Percentiles rank a stretch among this genome's conserved stretches.
These are phyloP conservation scores for Carex pumila DNA, from an alignment of 176 grass and related monocot genomes.

Conservation along the genomic window DNA sequence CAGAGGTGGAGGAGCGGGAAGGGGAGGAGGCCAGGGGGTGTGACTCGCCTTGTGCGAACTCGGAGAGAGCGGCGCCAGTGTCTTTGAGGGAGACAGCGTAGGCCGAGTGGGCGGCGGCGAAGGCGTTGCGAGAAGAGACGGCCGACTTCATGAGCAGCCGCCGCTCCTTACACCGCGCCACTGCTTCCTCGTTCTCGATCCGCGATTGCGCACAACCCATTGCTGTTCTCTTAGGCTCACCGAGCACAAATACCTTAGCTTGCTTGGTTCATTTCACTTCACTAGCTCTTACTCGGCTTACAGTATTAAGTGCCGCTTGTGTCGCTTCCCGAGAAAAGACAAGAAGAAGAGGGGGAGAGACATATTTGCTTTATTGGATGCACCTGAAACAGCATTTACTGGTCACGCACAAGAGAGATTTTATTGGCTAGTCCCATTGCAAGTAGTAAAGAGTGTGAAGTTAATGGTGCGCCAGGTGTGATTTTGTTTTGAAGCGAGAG, in stretches of 20 bases:
- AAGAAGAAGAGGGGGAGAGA: conserved; percentile 18
- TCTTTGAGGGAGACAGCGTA: conserved; percentile 62
- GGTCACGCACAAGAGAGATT: too few relatives aligned
- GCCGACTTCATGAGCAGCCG: conserved; percentile 69
- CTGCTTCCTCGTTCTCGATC: conserved; percentile 90
- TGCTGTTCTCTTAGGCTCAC: neutral
- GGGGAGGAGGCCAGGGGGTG: neutral
- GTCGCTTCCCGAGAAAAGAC: conserved; percentile 23
- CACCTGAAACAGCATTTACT: neutral
- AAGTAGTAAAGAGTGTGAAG: neutral
- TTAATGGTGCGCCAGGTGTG: neutral
- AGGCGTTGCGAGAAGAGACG: conserved; percentile 67
- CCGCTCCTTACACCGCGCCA: conserved; percentile 82
- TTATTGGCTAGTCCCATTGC: neutral
- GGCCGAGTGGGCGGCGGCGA: conserved; percentile 72
- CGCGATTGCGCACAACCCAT: conserved; percentile 97
- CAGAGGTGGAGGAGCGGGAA: neutral
- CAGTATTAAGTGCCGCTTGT: neutral
- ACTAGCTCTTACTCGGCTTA: neutral
- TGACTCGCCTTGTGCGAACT: conserved; percentile 75
- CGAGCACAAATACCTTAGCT: neutral
- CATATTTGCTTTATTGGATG: neutral
- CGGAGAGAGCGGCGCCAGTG: conserved; percentile 73
- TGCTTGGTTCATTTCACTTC: neutral
- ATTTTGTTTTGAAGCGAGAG: neutral